Percentiles rank a stretch among this genome's conserved stretches.
These are phyloP conservation scores for Carex arenaria DNA, from an alignment of 202 grass and related monocot species.

Conservation along the genomic window DNA sequence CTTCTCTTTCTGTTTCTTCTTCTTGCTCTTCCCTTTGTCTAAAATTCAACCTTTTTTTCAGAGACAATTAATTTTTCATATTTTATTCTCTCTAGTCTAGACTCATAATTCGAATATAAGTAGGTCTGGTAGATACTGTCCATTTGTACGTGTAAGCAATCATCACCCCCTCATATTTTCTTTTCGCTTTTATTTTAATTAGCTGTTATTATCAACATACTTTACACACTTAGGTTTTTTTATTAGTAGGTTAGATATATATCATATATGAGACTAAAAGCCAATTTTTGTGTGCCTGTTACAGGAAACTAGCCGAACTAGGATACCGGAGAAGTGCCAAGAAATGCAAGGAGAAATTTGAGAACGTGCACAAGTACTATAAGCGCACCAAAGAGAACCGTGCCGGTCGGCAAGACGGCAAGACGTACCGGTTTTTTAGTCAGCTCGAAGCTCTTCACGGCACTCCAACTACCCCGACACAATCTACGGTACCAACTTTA, in stretches of 20 bases:
- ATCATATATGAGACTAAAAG: conserved; percentile 16
- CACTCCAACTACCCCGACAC: conserved; percentile 8
- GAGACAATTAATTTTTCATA: conserved; percentile 3
- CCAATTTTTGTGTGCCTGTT: conserved; percentile 32
- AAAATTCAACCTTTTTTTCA: conserved; percentile 3
- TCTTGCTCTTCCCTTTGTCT: neutral
- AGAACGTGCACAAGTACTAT: conserved; percentile 99
- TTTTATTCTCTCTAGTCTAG: conserved; percentile 20
- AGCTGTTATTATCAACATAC: conserved; percentile 15
- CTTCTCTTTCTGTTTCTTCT: conserved; percentile 7
- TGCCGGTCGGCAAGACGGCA: conserved; percentile 85
- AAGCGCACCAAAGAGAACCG: conserved; percentile 98
- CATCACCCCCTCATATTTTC: conserved; percentile 25
- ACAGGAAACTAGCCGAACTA: conserved; percentile 75
- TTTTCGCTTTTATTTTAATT: conserved; percentile 11
- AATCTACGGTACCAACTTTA: neutral
- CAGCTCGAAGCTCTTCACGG: conserved; percentile 85
- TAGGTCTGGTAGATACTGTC: conserved; percentile 31
- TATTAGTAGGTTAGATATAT: conserved; percentile 19
- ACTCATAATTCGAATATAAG: conserved; percentile 24
- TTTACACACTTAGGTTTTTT: conserved; percentile 19
- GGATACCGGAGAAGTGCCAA: conserved; percentile 80
- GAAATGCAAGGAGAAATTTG: conserved; percentile 99
- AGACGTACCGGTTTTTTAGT: conserved; percentile 79
- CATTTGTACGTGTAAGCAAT: conserved; percentile 29